These are phyloP conservation scores for Cylindrodendrum hubeiense DNA, from an alignment of 2,329 filamentous ascomycete species.

Conservation along the genomic window DNA sequence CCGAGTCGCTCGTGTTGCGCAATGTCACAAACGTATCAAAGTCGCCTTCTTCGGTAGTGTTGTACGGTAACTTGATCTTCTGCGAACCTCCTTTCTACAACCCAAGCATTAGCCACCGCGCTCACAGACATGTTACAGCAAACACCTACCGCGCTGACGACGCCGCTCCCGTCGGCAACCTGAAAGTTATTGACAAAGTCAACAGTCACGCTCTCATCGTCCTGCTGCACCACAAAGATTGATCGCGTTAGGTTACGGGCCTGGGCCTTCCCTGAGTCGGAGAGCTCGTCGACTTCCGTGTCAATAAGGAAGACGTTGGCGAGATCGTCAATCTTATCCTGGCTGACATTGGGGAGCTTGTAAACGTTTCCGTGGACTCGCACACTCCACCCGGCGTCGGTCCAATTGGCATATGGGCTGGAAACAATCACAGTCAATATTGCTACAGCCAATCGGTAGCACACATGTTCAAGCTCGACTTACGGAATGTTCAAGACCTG, in stretches of 20 bases:
- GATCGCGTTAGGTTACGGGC: constrained; percentile 79
- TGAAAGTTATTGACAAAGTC: constrained; percentile 62
- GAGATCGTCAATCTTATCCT: constrained; percentile 74
- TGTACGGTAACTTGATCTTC: constrained; percentile 72
- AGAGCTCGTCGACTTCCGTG: constrained; percentile 70
- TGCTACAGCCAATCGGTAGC: background rate
- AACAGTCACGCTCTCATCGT: constrained; percentile 72
- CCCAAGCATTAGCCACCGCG: constrained; percentile 11
- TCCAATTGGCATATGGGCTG: constrained; percentile 81
- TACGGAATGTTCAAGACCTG: constrained; percentile 78
- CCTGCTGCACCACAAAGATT: constrained; percentile 83
- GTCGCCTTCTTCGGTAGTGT: constrained; percentile 76
- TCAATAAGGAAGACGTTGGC: constrained; percentile 79
- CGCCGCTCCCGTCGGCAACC: constrained; percentile 66
- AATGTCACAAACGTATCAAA: constrained; percentile 79
- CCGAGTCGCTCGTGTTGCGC: constrained; percentile 65
- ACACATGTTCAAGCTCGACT: constrained; percentile 33
- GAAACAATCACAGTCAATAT: background rate
- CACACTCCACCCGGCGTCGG: constrained; percentile 80
- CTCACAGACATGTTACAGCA: background rate
- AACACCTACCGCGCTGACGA: constrained; percentile 55
- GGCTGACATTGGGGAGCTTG: constrained; percentile 78
- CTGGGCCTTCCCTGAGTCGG: constrained; percentile 70
- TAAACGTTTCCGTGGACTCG: constrained; percentile 85
- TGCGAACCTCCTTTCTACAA: constrained; percentile 68